Evolutionary conservation across 2,329 filamentous ascomycete species (phyloP).

Genomic region (Ascocoryne sarcoides): DNA sequence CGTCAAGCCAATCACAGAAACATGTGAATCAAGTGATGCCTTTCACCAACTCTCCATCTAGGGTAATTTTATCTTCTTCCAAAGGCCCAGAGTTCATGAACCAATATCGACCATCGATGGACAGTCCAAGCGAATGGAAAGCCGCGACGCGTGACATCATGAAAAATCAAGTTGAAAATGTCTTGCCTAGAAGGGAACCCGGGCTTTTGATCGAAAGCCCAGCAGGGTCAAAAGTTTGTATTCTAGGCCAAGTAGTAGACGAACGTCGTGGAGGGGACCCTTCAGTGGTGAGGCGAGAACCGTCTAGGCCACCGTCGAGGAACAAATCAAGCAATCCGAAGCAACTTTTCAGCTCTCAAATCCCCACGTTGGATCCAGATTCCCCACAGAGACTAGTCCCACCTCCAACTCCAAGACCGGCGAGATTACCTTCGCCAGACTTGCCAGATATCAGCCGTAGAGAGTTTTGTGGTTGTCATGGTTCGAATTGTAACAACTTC

Average conservation of each 20-base stretch:
- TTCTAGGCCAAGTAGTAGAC: too few species aligned
- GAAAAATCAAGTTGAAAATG: background rate
- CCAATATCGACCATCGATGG: background rate
- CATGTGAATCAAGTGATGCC: background rate
- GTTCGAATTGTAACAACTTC: background rate
- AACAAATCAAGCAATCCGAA: background rate
- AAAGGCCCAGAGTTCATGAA: background rate
- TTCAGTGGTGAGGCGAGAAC: too few species aligned
- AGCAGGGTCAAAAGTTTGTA: too few species aligned
- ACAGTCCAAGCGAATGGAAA: background rate
- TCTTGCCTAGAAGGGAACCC: too few species aligned
- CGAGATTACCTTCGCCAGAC: conserved; percentile 21
- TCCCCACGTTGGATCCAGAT: conserved; percentile 9
- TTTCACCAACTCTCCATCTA: background rate
- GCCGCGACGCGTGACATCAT: background rate
- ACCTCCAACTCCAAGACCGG: conserved; percentile 19
- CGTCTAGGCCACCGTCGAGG: background rate
- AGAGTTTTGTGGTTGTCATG: conserved; percentile 11
- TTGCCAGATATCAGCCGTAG: conserved; percentile 11
- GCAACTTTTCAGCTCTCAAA: background rate
- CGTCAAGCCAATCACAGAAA: background rate
- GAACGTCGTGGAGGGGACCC: too few species aligned
- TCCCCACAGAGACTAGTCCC: conserved; percentile 7
- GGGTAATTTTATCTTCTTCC: too few species aligned
- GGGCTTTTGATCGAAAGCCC: too few species aligned